Evolutionary conservation across 1,139 yeast genomes (phyloP), one percentile per base, ranked within the genome.

Genomic region (Scheffersomyces titani): DNA sequence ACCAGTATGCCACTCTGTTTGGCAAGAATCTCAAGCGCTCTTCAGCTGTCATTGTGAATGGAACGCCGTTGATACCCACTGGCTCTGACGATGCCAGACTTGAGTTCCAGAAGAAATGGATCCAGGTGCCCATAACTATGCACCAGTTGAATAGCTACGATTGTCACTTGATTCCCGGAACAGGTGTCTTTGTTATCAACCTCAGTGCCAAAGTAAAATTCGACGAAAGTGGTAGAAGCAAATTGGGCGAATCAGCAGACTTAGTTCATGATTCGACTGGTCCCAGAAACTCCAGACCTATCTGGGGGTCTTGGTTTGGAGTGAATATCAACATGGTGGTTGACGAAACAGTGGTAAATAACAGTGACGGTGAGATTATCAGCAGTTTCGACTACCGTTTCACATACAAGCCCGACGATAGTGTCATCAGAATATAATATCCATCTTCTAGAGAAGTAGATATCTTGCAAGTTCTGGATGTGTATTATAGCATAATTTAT

Each of bases 251-350:
- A 56, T 78, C 84, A 40, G 83, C 90, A 0, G 85, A 84, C 58
- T 71, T 77, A 59, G 69, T 75, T 55, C 66, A 54, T 44, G 55
- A 50, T 49, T 49, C 57, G 50, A 57, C 58, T 50, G 55, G 54
- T 48, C 58, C 60, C 48, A 57, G 57, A 19, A 62, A 63, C 18
- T 65, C 58, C 53, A 75, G 80, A 57, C 76, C 81, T 6, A 61
- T 80, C 6, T 86, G 89, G 89, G 86, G 93, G 11, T 77, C 88
- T 16, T 86, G 89, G 85, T 85, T 83, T 67, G 94, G 94, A 2
- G 86, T 87, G 49, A 81, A 83, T 58, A 63, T 88, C 44, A 84
- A 80, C 62, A 61, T 88, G 61, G 83, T 88, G 21, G 77, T 87
- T 19, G 92, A 88, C 68, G 88, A 85, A 57, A 66, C 76, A 16